These are phyloP conservation scores for Wickerhamiella sorbophila DNA, from an alignment of 805 yeast species.

Conservation along the genomic window DNA sequence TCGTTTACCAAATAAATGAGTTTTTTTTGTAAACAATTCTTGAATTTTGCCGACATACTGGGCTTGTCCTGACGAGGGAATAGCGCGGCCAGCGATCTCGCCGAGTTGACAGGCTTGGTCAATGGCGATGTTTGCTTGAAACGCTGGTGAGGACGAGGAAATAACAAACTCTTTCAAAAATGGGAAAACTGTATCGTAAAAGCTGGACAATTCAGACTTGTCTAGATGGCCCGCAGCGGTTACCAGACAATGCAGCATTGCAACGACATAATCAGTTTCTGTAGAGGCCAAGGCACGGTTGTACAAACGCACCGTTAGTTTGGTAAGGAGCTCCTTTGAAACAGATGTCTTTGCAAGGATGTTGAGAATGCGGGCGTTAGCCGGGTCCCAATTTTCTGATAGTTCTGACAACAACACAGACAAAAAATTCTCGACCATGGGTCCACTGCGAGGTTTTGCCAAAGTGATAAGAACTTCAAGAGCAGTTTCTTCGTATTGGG, in stretches of 20 bases:
- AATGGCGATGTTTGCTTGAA: constrained; percentile 7
- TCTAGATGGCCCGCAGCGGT: constrained; percentile 14
- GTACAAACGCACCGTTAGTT: constrained; percentile 27
- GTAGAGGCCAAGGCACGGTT: constrained; percentile 21
- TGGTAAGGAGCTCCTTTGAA: constrained; percentile 26
- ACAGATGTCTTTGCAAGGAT: constrained; percentile 24
- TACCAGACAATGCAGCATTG: constrained; percentile 21
- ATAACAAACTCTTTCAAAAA: constrained; percentile 1
- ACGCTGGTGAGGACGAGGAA: background rate
- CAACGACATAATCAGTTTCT: constrained; percentile 13
- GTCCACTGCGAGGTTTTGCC: constrained; percentile 26
- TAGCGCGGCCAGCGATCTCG: constrained; percentile 17
- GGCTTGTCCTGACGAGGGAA: constrained; percentile 10
- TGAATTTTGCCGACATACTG: constrained; percentile 8
- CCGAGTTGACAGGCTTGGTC: constrained; percentile 15
- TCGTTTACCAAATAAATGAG: constrained; percentile 1
- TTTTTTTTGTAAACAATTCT: constrained; percentile 7
- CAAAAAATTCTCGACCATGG: constrained; percentile 37
- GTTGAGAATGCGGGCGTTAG: constrained; percentile 20
- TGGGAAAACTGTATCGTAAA: constrained; percentile 6
- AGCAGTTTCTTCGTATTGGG: constrained; percentile 39
- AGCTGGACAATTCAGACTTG: constrained; percentile 13
- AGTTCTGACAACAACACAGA: constrained; percentile 39
- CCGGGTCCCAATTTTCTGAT: constrained; percentile 32
- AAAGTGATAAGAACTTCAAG: constrained; percentile 40